Conservation (phyloP, 148 eudicot species). For the Silene uniflora region DNA sequence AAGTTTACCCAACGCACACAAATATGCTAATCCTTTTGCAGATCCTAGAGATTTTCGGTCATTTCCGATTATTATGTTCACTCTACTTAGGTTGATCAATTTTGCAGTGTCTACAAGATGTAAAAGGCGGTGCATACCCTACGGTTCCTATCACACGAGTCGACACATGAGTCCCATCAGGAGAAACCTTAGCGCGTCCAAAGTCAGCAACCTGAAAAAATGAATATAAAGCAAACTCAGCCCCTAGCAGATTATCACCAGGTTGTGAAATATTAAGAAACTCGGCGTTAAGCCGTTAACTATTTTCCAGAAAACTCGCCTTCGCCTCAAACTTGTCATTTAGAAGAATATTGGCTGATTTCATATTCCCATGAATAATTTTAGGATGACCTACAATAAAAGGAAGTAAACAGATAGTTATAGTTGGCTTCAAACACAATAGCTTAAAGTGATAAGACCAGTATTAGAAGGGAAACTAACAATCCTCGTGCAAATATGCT, state of each 20-base stretch:
- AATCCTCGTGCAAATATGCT: slow-evolving; percentile 76
- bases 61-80: too few species aligned
- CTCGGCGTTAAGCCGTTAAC: not conserved
- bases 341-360: slow-evolving; percentile 80
- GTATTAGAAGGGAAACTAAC: slow-evolving; percentile 34
- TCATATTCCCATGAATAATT: slow-evolving; percentile 89
- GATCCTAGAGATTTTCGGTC: too few species aligned
- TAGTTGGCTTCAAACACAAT: not conserved
- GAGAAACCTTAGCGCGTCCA: slow-evolving; percentile 80
- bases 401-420: slow-evolving; percentile 12
- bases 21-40: too few species aligned
- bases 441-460: not conserved
- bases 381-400: slow-evolving; percentile 80
- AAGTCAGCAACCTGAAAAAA: slow-evolving; percentile 84
- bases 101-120: not conserved
- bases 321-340: slow-evolving; percentile 87
- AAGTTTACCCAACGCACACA: too few species aligned
- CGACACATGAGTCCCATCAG: slow-evolving; percentile 82
- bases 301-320: slow-evolving; percentile 35
- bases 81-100: not conserved
- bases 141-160: slow-evolving; percentile 95
- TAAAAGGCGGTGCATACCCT: slow-evolving; percentile 51
- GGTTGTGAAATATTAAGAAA: not conserved
- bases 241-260: not conserved
- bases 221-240: slow-evolving; percentile 12